These are phyloP conservation scores for Ophiosphaerella herpotricha DNA, from an alignment of 2,329 filamentous ascomycete species.

Conservation along the genomic window DNA sequence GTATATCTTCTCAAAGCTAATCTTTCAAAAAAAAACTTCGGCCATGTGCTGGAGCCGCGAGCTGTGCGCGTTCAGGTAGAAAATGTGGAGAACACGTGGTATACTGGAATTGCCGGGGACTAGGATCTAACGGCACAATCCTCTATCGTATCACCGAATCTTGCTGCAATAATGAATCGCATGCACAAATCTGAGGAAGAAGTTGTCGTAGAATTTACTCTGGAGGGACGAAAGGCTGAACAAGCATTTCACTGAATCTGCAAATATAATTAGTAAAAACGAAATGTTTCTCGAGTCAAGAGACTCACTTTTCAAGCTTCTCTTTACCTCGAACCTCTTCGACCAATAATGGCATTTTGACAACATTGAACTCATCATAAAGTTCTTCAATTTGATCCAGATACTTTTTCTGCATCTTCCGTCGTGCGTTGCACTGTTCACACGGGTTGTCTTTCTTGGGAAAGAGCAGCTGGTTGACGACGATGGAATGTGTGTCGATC, in stretches of 20 bases:
- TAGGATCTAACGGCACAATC: no score
- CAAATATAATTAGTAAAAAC: conserved; percentile 11
- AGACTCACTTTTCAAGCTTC: conserved; percentile 72
- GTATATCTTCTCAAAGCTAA: not conserved
- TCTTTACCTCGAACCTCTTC: conserved; percentile 97
- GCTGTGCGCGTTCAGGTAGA: not conserved
- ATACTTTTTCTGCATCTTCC: conserved; percentile 99
- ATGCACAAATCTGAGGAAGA: not conserved
- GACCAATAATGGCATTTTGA: conserved; percentile 94
- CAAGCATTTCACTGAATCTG: conserved; percentile 80
- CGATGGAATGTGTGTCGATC: conserved; percentile 96
- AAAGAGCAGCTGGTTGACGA: conserved; percentile 97
- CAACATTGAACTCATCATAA: conserved; percentile 98
- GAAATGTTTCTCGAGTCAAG: not conserved
- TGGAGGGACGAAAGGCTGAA: conserved; percentile 75
- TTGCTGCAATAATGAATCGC: not conserved
- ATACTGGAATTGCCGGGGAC: not conserved
- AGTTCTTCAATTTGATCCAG: conserved; percentile 97
- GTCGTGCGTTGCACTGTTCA: conserved; percentile 90
- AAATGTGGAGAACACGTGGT: conserved; percentile 9
- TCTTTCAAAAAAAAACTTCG: not conserved
- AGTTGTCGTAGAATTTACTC: conserved; percentile 23
- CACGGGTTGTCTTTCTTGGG: conserved; percentile 83
- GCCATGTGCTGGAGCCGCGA: not conserved
- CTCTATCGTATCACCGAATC: no score